Evolutionary conservation across 2,329 filamentous ascomycete species (phyloP), one percentile per base, ranked within the genome.

Genomic region (Epichloe gansuensis): DNA sequence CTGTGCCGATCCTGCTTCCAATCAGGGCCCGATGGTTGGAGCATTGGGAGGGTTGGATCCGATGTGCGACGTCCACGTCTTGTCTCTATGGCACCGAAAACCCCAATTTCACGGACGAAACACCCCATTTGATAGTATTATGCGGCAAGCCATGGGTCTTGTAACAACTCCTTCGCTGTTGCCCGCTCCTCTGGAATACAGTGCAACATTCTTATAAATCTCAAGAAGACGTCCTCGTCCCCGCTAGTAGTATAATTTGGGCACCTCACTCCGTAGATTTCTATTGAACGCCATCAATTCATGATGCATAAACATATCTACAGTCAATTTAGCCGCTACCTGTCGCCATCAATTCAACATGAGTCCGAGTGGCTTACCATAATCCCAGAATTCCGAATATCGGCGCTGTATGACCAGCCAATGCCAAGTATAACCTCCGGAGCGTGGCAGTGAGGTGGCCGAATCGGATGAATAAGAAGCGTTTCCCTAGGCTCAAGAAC

Each of bases 351-450:
- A 21, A 21, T 21, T 21, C 17, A 21, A 21, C 17, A 21, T 17
- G 13, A 41, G n/a, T 28, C 21, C 7, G 9, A 13, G 2, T 11
- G 8, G 41, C 47, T 49, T 28, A 38, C 47, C 31, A 49, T 41
- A 15, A 42, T 23, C 6, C 35, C 46, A 15, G 42, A 41, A 28
- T 42, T 42, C 47, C 47, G 41, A 17, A 49, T 49, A 38, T 49
- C 47, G 21, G 46, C 47, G 31, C 47, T 49, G 41, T 49, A 49
- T 11, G 47, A 49, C 47, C 47, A 49, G 6, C 47, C 34, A 23
- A 35, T 49, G 13, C 47, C 47, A 37, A 49, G 47, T n/a, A 49
- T 12, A 6, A 49, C 47, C 37, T 49, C 47, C 4, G 17, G 17
- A 21, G 17, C 17, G 17, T 21, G 17, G 17, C 17, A 21, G 17